Conservation (phyloP, 805 yeast species). For the Yamadazyma philogaea region DNA sequence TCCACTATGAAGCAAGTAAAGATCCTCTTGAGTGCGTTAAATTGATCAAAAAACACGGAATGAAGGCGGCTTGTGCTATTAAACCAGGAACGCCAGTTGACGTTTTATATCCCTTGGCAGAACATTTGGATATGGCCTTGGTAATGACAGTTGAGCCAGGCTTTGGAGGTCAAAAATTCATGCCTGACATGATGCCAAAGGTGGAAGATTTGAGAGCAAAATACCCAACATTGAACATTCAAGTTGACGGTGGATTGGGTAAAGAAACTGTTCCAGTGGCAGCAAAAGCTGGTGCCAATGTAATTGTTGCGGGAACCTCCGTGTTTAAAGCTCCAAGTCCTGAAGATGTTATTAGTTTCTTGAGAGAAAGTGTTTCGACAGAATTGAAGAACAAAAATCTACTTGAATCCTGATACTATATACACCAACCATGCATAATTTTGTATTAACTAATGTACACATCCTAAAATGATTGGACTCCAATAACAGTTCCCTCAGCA, state of each 20-base stretch:
- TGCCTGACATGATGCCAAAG: conserved; percentile 95
- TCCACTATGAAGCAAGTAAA: conserved; percentile 90
- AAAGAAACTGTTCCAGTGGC: conserved; percentile 80
- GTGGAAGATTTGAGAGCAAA: conserved; percentile 70
- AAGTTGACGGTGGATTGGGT: conserved; percentile 96
- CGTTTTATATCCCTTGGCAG: conserved; percentile 71
- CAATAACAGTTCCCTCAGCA: conserved; percentile 83
- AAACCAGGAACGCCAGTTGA: conserved; percentile 92
- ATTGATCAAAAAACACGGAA: conserved; percentile 72
- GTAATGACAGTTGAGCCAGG: conserved; percentile 99
- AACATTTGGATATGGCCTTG: conserved; percentile 85
- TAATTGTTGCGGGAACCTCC: conserved; percentile 95
- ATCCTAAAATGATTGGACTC: conserved; percentile 58
- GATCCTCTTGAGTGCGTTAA: conserved; percentile 73
- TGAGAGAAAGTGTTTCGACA: conserved; percentile 64
- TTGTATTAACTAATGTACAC: conserved; percentile 6
- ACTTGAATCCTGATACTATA: not conserved
- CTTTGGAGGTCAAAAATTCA: conserved; percentile 96
- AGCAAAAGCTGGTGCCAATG: conserved; percentile 97
- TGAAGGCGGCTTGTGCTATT: conserved; percentile 91
- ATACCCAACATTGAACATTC: conserved; percentile 80
- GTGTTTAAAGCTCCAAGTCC: conserved; percentile 87
- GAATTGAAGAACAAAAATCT: conserved; percentile 38
- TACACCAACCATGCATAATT: conserved; percentile 2
- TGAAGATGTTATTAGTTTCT: conserved; percentile 61